Percentiles rank a stretch among this genome's conserved stretches.
Conservation (phyloP, 2,329 filamentous ascomycete species). For the Onygena corvina region DNA sequence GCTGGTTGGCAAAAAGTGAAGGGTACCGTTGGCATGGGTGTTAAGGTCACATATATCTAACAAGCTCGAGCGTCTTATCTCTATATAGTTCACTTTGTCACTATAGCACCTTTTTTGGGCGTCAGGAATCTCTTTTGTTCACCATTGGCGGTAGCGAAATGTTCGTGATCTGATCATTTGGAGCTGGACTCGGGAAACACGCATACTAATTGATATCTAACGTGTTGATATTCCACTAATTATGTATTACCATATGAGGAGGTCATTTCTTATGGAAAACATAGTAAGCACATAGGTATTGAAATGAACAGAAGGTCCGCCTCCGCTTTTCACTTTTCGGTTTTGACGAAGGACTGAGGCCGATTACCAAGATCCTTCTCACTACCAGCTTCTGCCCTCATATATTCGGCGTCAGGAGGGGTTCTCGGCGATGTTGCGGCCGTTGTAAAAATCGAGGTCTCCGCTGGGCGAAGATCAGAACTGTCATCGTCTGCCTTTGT, state of each 20-base stretch:
- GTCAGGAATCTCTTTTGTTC: no score
- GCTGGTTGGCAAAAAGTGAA: slow-evolving; percentile 69
- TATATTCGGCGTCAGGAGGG: background rate
- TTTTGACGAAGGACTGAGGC: background rate
- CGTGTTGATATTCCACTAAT: no score
- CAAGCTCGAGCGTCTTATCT: background rate
- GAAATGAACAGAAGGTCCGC: no score
- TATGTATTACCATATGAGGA: no score
- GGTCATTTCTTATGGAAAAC: no score
- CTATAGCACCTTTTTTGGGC: background rate
- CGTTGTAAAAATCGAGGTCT: background rate
- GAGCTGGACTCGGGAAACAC: no score
- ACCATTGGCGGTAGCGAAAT: no score
- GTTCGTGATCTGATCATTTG: no score
- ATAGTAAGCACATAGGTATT: no score
- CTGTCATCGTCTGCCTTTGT: slow-evolving; percentile 11
- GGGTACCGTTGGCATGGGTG: slow-evolving; percentile 84
- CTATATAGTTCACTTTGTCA: background rate
- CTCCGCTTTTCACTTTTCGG: background rate
- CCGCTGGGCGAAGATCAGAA: background rate
- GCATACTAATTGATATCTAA: no score
- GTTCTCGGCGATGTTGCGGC: background rate
- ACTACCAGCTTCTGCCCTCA: background rate
- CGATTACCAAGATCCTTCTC: background rate
- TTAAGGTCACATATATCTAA: slow-evolving; percentile 92